A percentile compares a stretch with the other conserved stretches of the same genome.
phyloP scores from a whole-genome alignment of 2,329 filamentous ascomycete genomes.

The Sarocladium strictum region DNA sequence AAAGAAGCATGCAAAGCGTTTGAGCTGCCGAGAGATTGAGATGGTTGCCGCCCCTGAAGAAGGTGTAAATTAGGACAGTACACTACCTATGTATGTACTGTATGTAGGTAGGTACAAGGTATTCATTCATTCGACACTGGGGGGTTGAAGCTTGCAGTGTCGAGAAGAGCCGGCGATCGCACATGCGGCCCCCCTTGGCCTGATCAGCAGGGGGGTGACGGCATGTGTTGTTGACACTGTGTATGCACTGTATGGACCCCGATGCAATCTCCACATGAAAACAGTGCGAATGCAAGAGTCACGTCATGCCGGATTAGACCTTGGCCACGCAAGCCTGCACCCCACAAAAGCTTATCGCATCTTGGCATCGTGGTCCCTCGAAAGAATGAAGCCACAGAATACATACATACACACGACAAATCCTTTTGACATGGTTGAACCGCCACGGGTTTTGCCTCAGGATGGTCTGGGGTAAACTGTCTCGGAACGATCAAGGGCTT shows the following conservation, averaged over 20 bases:
- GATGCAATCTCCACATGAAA: not conserved
- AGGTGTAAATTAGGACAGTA: no score
- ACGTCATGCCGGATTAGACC: not conserved
- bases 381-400: no score
- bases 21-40: no score
- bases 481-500: no score
- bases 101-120: no score
- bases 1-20: no score
- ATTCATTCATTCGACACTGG: not conserved
- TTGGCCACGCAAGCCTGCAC: conserved; percentile 6
- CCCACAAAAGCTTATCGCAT: conserved; percentile 4
- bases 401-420: no score
- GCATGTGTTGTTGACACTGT: not conserved
- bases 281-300: not conserved
- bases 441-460: no score
- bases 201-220: not conserved
- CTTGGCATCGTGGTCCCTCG: not conserved
- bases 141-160: not conserved
- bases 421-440: no score
- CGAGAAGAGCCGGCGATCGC: not conserved
- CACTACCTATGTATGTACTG: no score
- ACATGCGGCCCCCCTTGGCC: not conserved
- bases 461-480: no score
- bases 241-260: not conserved
- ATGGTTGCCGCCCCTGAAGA: no score